Conservation (phyloP, 2,329 filamentous ascomycete species). For the Penicillium sp. region DNA sequence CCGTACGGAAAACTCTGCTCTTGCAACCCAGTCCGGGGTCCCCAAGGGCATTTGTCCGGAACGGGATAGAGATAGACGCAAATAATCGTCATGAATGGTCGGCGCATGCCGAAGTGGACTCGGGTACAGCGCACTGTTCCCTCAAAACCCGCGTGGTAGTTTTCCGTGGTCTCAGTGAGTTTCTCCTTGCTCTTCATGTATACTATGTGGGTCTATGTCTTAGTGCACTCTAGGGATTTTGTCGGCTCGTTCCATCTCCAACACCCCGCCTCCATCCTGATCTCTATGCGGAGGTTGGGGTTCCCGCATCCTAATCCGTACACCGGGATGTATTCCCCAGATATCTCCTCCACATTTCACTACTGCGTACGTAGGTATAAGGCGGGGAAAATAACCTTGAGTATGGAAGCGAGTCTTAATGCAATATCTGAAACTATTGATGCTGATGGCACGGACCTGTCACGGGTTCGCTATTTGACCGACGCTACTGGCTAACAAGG, state of each 20-base stretch:
- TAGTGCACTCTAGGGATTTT: not conserved
- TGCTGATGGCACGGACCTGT: not conserved
- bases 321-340: conserved; percentile 12
- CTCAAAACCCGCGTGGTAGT: not conserved
- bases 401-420: not conserved
- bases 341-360: conserved; percentile 3
- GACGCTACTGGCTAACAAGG: not conserved
- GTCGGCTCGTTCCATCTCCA: conserved; percentile 2
- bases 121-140: conserved; percentile 1
- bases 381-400: not conserved
- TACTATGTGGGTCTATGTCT: not conserved
- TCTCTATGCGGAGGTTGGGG: conserved; percentile 4
- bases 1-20: not conserved
- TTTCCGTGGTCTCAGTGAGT: not conserved
- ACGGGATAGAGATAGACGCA: conserved; percentile 7
- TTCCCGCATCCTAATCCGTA: conserved; percentile 3
- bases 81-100: conserved; percentile 9
- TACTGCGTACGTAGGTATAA: no score
- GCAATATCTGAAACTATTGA: not conserved
- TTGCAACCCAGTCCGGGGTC: conserved; percentile 15
- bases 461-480: conserved; percentile 1
- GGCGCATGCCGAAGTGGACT: conserved; percentile 15
- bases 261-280: not conserved
- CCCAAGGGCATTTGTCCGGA: conserved; percentile 18
- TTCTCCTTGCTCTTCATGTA: not conserved